phyloP scores from a whole-genome alignment of 2,329 filamentous ascomycete species.

The Aaosphaeria pasadenensis region DNA sequence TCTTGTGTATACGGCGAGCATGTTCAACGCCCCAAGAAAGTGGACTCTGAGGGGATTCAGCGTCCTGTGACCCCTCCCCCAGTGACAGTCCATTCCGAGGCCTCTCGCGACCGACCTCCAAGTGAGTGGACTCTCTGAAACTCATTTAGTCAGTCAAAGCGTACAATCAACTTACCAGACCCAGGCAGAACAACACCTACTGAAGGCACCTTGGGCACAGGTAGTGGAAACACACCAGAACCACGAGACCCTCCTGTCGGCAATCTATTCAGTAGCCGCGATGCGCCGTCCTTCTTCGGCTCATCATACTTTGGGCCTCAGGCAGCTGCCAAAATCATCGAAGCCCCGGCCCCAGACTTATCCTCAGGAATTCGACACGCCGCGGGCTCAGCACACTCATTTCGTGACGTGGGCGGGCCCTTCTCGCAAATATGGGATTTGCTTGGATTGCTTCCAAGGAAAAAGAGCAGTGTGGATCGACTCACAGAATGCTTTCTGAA shows the following conservation, averaged over 20 bases:
- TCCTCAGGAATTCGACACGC: conserved; percentile 14
- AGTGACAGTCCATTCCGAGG: too few relatives aligned
- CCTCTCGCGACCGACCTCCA: too few relatives aligned
- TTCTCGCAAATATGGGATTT: conserved; percentile 44
- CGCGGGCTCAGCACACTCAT: conserved; percentile 19
- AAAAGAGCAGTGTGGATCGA: conserved; percentile 36
- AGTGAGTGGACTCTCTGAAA: too few relatives aligned
- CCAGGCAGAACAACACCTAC: not conserved
- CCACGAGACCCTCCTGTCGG: conserved; percentile 12
- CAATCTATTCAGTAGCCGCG: conserved; percentile 13
- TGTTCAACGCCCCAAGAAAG: too few relatives aligned
- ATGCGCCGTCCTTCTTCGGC: conserved; percentile 16
- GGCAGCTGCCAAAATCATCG: conserved; percentile 16
- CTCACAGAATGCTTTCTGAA: conserved; percentile 34
- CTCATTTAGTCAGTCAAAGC: too few relatives aligned
- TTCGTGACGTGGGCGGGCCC: conserved; percentile 23
- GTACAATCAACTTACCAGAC: too few relatives aligned
- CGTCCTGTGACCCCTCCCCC: not conserved
- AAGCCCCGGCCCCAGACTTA: conserved; percentile 13
- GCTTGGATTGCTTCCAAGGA: conserved; percentile 38
- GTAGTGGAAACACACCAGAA: not conserved
- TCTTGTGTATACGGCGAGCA: conserved; percentile 10
- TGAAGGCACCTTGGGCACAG: not conserved
- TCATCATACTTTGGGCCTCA: conserved; percentile 18
- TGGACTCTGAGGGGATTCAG: not conserved